phyloP scores from a whole-genome alignment of 2,329 filamentous ascomycete genomes.

The Diaporthe citrichinensis region DNA sequence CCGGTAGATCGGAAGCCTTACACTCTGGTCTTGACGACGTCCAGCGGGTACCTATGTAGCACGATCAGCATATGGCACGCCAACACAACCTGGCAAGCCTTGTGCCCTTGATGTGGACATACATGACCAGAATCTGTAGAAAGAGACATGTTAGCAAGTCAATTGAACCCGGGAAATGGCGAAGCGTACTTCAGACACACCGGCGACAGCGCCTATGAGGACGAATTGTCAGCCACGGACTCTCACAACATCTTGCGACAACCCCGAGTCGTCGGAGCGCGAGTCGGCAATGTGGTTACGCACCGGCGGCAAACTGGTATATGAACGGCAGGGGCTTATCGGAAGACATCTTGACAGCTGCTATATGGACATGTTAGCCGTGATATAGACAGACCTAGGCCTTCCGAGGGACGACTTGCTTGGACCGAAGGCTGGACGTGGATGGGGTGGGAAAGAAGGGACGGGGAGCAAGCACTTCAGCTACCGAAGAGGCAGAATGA shows the following conservation, averaged over 20 bases:
- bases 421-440: constrained; percentile 27
- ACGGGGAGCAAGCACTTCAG: constrained; percentile 7
- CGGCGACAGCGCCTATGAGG: constrained; percentile 85
- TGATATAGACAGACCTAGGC: not conserved
- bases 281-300: constrained; percentile 52
- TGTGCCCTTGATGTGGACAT: constrained; percentile 50
- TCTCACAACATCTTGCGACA: constrained; percentile 43
- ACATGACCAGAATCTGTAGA: constrained; percentile 88
- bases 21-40: constrained; percentile 98
- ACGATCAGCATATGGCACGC: constrained; percentile 40
- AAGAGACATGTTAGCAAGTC: constrained; percentile 44
- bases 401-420: constrained; percentile 15
- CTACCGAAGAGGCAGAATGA: not conserved
- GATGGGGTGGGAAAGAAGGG: constrained; percentile 6
- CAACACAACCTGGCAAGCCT: constrained; percentile 42
- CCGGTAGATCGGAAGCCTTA: constrained; percentile 61
- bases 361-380: not conserved
- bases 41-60: constrained; percentile 88
- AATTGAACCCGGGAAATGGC: constrained; percentile 41
- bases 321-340: constrained; percentile 87
- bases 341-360: constrained; percentile 68
- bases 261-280: constrained; percentile 4
- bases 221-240: constrained; percentile 47
- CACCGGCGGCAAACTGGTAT: constrained; percentile 95
- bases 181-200: constrained; percentile 90